Percentiles rank a stretch among this genome's conserved stretches.
Conservation (phyloP, 441 rosid species). For the Sinapis alba region DNA sequence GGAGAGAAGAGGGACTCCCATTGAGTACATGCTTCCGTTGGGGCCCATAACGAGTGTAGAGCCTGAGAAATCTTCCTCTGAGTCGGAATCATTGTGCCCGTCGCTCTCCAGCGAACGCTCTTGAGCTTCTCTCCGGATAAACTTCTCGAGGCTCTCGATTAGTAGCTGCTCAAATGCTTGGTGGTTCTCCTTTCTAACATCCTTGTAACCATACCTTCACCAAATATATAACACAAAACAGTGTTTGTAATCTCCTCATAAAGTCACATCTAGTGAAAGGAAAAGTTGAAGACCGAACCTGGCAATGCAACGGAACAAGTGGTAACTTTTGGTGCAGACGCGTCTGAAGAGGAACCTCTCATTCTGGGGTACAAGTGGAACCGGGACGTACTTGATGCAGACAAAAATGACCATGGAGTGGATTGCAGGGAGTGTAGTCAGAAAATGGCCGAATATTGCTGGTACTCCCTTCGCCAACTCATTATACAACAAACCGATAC, state of each 20-base stretch:
- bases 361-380: conserved; percentile 92
- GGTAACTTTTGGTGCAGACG: conserved; percentile 86
- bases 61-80: conserved; percentile 56
- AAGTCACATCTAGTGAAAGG: background rate
- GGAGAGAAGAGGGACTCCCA: conserved; percentile 77
- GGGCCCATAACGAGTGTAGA: conserved; percentile 83
- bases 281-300: conserved; percentile 57
- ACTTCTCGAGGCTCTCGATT: conserved; percentile 98
- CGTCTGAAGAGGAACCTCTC: conserved; percentile 96
- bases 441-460: conserved; percentile 93
- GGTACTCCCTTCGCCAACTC: conserved; percentile 95
- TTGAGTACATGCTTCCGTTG: conserved; percentile 87
- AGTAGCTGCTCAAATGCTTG: conserved; percentile 91
- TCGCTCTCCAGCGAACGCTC: conserved; percentile 91
- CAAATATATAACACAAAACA: conserved; percentile 19
- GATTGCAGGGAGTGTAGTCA: conserved; percentile 95
- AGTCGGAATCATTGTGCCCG: conserved; percentile 69
- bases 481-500: conserved; percentile 94
- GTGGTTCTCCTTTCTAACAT: conserved; percentile 93
- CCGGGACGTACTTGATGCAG: conserved; percentile 92
- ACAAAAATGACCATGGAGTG: conserved; percentile 98
- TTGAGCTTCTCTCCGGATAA: conserved; percentile 94
- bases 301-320: conserved; percentile 96
- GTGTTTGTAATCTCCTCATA: background rate
- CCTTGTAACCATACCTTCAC: conserved; percentile 95